Base-by-base conservation (phyloP, 2,329 filamentous ascomycete species). In the Hirsutella thompsonii region DNA sequence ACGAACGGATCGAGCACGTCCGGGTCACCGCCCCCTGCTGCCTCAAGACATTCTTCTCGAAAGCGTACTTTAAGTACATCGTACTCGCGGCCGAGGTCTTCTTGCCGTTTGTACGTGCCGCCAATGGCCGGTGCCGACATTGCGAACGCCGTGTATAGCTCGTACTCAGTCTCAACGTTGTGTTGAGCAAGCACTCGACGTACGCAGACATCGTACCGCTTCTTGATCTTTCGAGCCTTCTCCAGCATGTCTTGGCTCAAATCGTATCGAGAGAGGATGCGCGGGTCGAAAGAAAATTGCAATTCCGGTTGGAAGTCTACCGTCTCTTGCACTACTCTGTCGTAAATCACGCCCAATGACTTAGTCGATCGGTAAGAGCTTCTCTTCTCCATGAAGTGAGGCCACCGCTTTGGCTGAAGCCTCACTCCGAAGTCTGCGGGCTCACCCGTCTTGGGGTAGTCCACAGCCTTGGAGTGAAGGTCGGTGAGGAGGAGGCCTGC, bases 381-480 rank as follows among this genome's bases (percentile, higher is more conserved):
- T 20, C 47, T 55, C 54, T 80, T 87, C 55, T 88, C 82, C 80
- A 93, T 90, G 55, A 90, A 96, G 57, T 95, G 90, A 1, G 88
- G 92, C 74, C 78, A 94, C 41, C 51, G 63, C 5, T 52, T 65
- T 0, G 83, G 79, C n/a, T 68, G 65, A 4, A 92, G 64, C 0
- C 69, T 63, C 32, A 64, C 61, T 6, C 68, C 66, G 67, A 94
- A 82, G 18, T 70, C 62, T 0, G 89, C 90, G 0, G 83, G 75
- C 9, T 81, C 71, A 0, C 92, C 92, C 1, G 86, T 90, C 63
- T 98, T 98, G 36, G 85, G 80, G 55, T 92, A 98, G 57, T 98
- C 92, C 1, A 98, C 92, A 0, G 92, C 90, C 50, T 80, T 78
- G 0, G 92, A 96, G 57, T 98, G 92, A 3, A 96, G 64, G 8